Conservation (phyloP, 257 asterid species). For the Thymus mandschuricus region DNA sequence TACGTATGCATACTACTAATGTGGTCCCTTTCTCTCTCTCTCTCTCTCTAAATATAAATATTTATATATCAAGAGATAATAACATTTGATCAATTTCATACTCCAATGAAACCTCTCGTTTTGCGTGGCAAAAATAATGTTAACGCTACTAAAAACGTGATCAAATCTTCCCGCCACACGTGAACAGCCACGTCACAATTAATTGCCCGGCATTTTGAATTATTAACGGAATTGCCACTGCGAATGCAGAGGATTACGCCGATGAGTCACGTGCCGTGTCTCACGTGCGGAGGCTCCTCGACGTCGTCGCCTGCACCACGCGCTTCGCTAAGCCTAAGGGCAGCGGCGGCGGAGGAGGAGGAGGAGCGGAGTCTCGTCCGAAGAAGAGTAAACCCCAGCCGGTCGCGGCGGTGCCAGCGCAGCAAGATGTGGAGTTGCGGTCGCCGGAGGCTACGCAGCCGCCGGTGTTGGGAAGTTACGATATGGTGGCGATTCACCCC, state of each 20-base stretch:
- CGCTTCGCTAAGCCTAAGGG: constrained; percentile 80
- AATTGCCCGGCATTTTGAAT: constrained; percentile 10
- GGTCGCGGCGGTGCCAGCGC: constrained; percentile 42
- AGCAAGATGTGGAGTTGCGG: constrained; percentile 56
- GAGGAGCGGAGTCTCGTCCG: constrained; percentile 49
- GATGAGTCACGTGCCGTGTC: constrained; percentile 72
- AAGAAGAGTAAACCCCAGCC: constrained; percentile 56
- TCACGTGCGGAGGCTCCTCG: constrained; percentile 95
- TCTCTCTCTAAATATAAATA: background rate
- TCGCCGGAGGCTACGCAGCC: constrained; percentile 53
- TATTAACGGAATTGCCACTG: constrained; percentile 60
- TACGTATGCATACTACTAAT: background rate
- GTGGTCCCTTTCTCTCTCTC: constrained; percentile 8
- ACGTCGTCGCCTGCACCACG: constrained; percentile 93
- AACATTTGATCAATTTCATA: background rate
- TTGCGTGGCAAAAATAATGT: background rate
- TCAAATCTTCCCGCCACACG: too few species aligned
- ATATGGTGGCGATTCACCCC: constrained; percentile 97
- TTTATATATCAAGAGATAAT: too few species aligned
- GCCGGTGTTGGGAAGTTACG: constrained; percentile 61
- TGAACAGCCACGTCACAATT: background rate
- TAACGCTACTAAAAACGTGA: constrained; percentile 3
- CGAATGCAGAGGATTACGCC: constrained; percentile 73
- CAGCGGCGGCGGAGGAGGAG: constrained; percentile 45
- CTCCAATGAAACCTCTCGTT: background rate